Percentiles rank a stretch among this genome's conserved stretches.
Evolutionary conservation across 768 basidiomycete genomes (phyloP).

Genomic region (Lactifluus pinguis): DNA sequence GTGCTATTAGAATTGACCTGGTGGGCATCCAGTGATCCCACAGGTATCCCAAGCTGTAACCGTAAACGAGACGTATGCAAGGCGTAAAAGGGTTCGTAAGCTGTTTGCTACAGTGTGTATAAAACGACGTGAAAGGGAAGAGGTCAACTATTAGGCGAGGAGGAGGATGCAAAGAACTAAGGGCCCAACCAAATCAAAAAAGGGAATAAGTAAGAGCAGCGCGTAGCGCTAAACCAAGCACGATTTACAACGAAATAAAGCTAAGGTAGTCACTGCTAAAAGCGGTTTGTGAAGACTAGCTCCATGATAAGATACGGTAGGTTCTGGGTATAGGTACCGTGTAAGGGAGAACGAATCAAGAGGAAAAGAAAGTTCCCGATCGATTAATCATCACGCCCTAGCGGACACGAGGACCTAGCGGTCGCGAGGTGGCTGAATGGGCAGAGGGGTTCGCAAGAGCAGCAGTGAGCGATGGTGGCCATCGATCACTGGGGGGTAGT

Average conservation of each 20-base stretch:
- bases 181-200: conserved; percentile 9
- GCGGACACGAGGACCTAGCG: conserved; percentile 16
- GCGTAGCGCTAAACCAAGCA: conserved; percentile 9
- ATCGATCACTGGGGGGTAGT: conserved; percentile 11
- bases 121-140: conserved; percentile 11
- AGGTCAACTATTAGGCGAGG: conserved; percentile 12
- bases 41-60: conserved; percentile 2
- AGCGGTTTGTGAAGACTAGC: conserved; percentile 15
- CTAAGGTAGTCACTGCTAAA: conserved; percentile 17
- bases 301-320: conserved; percentile 19
- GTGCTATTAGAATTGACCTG: conserved; percentile 13
- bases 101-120: conserved; percentile 17
- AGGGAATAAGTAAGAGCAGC: conserved; percentile 21
- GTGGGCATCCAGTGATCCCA: conserved; percentile 17
- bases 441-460: conserved; percentile 11
- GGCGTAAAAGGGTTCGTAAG: conserved; percentile 15
- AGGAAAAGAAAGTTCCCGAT: conserved; percentile 10
- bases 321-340: conserved; percentile 19
- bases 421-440: conserved; percentile 11
- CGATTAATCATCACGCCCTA: conserved; percentile 11
- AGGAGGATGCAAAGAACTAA: background rate
- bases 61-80: conserved; percentile 15
- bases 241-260: conserved; percentile 17
- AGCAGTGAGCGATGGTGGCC: conserved; percentile 9
- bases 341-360: background rate